Conservation (phyloP, 2,329 filamentous ascomycete genomes). For the Botrytis medusae region DNA sequence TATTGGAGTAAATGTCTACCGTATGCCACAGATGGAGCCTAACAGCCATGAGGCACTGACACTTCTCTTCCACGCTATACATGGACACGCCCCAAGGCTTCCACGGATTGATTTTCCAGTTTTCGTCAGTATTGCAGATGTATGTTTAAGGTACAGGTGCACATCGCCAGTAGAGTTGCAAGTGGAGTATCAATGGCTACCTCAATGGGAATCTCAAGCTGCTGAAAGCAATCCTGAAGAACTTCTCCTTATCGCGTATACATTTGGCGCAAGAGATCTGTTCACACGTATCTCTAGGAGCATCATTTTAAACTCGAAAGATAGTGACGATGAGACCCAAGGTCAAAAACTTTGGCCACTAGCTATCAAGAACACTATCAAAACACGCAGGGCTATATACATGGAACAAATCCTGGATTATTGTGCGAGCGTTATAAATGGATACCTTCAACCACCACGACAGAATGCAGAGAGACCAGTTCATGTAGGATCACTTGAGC, state of each 20-base stretch:
- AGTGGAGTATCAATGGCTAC: slow-evolving; percentile 54
- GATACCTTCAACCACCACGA: slow-evolving; percentile 45
- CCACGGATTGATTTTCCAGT: slow-evolving; percentile 47
- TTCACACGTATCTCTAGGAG: slow-evolving; percentile 53
- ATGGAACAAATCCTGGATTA: slow-evolving; percentile 51
- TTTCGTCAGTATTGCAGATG: slow-evolving; percentile 54
- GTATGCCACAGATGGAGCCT: slow-evolving; percentile 53
- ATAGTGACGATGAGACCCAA: slow-evolving; percentile 46
- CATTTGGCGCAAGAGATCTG: slow-evolving; percentile 50
- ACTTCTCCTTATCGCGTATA: slow-evolving; percentile 53
- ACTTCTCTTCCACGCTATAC: slow-evolving; percentile 52
- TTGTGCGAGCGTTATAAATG: slow-evolving; percentile 47
- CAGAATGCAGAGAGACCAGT: slow-evolving; percentile 26
- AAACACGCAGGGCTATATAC: slow-evolving; percentile 50
- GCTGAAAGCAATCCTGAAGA: slow-evolving; percentile 50
- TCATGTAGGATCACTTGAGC: slow-evolving; percentile 32
- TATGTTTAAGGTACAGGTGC: slow-evolving; percentile 51
- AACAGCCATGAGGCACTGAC: slow-evolving; percentile 47
- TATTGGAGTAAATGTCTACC: slow-evolving; percentile 48
- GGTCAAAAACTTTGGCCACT: slow-evolving; percentile 48
- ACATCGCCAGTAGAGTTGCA: slow-evolving; percentile 51
- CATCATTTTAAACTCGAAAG: slow-evolving; percentile 48
- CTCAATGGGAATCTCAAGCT: slow-evolving; percentile 51
- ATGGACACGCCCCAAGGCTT: slow-evolving; percentile 50
- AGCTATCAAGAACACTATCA: slow-evolving; percentile 50